Percentiles rank a stretch among this genome's conserved stretches.
Conservation (phyloP, 306 rosid genomes). For the Citrullus amarus region DNA sequence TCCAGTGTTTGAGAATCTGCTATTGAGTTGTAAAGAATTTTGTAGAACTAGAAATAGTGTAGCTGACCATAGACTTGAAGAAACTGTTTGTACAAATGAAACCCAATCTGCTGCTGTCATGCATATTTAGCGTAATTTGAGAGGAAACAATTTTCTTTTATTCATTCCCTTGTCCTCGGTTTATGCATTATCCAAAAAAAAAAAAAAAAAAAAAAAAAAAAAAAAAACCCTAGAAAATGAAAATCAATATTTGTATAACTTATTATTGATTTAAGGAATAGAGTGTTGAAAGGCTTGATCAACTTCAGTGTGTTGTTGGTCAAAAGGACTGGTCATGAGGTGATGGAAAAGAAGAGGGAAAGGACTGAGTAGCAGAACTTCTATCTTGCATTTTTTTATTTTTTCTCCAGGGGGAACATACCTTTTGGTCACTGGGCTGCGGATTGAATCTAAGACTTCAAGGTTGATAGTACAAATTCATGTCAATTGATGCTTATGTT, state of each 20-base stretch:
- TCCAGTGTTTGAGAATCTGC: conserved; percentile 35
- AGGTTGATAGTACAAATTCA: too few species aligned
- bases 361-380: too few species aligned
- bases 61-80: conserved; percentile 16
- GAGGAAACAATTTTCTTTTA: not conserved
- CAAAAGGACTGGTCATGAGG: too few species aligned
- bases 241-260: not conserved
- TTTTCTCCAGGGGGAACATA: too few species aligned
- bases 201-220: too few species aligned
- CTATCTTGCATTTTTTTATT: too few species aligned
- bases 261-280: not conserved
- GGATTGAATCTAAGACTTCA: too few species aligned
- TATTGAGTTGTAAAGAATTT: conserved; percentile 42
- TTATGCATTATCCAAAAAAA: not conserved
- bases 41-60: conserved; percentile 13
- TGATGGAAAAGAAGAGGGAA: too few species aligned
- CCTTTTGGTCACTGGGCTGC: too few species aligned
- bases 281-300: not conserved
- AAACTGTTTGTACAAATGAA: conserved; percentile 13
- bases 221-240: not conserved
- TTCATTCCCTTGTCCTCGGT: not conserved
- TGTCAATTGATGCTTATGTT: too few species aligned
- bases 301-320: not conserved
- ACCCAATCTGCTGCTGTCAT: conserved; percentile 5
- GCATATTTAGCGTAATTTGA: not conserved